Evolutionary conservation across 177 flowering plant species (phyloP).

Genomic region (Vitis hybrid): DNA sequence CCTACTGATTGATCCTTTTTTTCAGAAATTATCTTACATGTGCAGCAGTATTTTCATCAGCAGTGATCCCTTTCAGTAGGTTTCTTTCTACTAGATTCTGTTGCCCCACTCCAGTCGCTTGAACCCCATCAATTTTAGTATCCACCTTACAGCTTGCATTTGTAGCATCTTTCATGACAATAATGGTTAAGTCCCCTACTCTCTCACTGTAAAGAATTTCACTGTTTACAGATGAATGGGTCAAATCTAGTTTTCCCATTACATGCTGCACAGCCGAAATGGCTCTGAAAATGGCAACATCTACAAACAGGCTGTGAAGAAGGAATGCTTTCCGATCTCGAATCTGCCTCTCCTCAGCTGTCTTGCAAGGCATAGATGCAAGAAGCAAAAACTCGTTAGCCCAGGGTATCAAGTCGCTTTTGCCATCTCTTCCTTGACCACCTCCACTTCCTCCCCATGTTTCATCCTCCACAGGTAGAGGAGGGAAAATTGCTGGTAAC

Average conservation of each 20-base stretch:
- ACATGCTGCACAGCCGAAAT: slow-evolving; percentile 61
- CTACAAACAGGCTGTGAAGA: slow-evolving; percentile 91
- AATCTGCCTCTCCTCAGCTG: slow-evolving; percentile 87
- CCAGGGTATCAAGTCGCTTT: slow-evolving; percentile 79
- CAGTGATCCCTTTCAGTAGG: slow-evolving; percentile 93
- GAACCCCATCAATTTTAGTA: slow-evolving; percentile 87
- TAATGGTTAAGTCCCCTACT: slow-evolving; percentile 76
- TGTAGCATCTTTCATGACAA: slow-evolving; percentile 64
- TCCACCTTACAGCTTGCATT: slow-evolving; percentile 86
- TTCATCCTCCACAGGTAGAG: slow-evolving; percentile 90
- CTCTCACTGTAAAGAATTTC: slow-evolving; percentile 44
- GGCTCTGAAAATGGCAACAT: slow-evolving; percentile 89
- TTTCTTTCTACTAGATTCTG: slow-evolving; percentile 65
- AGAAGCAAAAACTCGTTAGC: slow-evolving; percentile 67
- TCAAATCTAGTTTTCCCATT: slow-evolving; percentile 35
- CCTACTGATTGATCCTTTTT: not conserved
- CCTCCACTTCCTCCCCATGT: slow-evolving; percentile 97
- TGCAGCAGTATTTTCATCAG: slow-evolving; percentile 98
- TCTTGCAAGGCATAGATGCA: slow-evolving; percentile 95
- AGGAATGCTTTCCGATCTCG: slow-evolving; percentile 95
- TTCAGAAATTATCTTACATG: slow-evolving; percentile 59
- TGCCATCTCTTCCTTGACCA: slow-evolving; percentile 88
- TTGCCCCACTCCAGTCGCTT: slow-evolving; percentile 54
- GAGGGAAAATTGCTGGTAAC: slow-evolving; percentile 63
- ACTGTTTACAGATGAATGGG: slow-evolving; percentile 20